A percentile compares a stretch with the other conserved stretches of the same genome.
Evolutionary conservation across 345 rosid genomes (phyloP).

Genomic region (Cochlearia excelsa): DNA sequence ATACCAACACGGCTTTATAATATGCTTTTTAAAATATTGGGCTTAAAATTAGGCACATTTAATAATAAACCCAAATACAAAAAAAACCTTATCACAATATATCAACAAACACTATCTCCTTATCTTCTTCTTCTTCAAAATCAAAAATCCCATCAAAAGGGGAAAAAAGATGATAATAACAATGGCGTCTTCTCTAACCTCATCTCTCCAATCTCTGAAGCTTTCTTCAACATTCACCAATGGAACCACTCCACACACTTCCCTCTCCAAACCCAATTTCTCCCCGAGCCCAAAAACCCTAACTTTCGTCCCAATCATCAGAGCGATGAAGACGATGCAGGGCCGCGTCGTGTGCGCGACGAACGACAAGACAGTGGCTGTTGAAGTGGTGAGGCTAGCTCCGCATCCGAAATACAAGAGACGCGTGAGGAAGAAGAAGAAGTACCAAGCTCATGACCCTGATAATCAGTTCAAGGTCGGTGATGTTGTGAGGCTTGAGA

Average conservation of each 20-base stretch:
- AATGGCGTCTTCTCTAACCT: slow-evolving; percentile 38
- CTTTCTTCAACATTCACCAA: slow-evolving; percentile 50
- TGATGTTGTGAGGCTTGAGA: slow-evolving; percentile 67
- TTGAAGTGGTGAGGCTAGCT: slow-evolving; percentile 69
- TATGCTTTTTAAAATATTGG: too few species aligned
- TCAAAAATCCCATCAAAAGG: slow-evolving; percentile 8
- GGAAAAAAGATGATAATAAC: neutral
- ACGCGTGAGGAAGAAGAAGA: slow-evolving; percentile 83
- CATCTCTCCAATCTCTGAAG: slow-evolving; percentile 45
- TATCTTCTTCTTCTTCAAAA: slow-evolving; percentile 14
- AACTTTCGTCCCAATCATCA: slow-evolving; percentile 43
- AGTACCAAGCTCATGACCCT: slow-evolving; percentile 92
- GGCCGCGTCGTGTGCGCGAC: slow-evolving; percentile 83
- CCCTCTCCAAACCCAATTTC: slow-evolving; percentile 47
- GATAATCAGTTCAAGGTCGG: slow-evolving; percentile 76
- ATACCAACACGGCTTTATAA: too few species aligned
- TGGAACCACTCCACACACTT: slow-evolving; percentile 50
- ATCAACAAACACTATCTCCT: neutral
- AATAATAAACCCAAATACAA: too few species aligned
- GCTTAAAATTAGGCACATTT: too few species aligned
- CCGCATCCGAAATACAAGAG: slow-evolving; percentile 89
- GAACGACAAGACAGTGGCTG: slow-evolving; percentile 81
- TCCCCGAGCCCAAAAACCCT: slow-evolving; percentile 20
- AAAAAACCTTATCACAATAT: too few species aligned
- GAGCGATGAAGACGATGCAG: slow-evolving; percentile 71